Evolutionary conservation across 345 rosid genomes (phyloP), one percentile per base, ranked within the genome.

Genomic region (Arabidopsis arenosa): DNA sequence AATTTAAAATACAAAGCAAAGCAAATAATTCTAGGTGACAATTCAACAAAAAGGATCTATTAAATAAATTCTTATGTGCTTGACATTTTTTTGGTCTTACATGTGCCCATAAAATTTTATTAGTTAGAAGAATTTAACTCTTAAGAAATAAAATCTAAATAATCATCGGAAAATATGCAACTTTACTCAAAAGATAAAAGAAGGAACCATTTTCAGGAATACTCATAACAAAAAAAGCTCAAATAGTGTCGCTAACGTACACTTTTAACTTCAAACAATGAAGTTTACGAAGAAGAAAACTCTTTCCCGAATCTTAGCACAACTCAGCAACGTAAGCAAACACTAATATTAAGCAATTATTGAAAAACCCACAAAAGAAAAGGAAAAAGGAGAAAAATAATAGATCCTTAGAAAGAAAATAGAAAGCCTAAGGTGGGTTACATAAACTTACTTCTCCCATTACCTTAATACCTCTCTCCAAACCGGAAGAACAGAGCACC

Each of bases 401-500:
- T 62, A 51, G 55, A 52, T 62, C 61, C 73, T 59, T 43, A n/a
- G 0, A 39, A 75, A 18, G 54, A 32, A 55, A 63, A 52, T 14
- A 10, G 36, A 28, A 76, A 57, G 75, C 59, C 60, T 63, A 53
- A 55, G 37, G 18, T 56, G 18, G 52, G 52, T 54, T 45, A 33
- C 69, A 62, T 15, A 60, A 63, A 39, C 62, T 39, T 57, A 14
- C 76, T 71, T 70, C 52, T 63, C 44, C 3, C 45, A 21, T n/a
- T 66, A 68, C 59, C 68, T 89, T 84, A 96, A 68, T 83, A 93
- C 79, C 98, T 85, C 84, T 95, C 99, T 58, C 98, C 98, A 72
- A 96, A 93, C 32, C 97, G 84, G 82, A 96, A 92, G 79, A 96
- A 96, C n/a, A 93, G 63, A 26, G 97, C 93, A 3, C 97, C 97